Base-by-base conservation (phyloP, 202 grass and related monocot species). In the Zoysia matrella region DNA sequence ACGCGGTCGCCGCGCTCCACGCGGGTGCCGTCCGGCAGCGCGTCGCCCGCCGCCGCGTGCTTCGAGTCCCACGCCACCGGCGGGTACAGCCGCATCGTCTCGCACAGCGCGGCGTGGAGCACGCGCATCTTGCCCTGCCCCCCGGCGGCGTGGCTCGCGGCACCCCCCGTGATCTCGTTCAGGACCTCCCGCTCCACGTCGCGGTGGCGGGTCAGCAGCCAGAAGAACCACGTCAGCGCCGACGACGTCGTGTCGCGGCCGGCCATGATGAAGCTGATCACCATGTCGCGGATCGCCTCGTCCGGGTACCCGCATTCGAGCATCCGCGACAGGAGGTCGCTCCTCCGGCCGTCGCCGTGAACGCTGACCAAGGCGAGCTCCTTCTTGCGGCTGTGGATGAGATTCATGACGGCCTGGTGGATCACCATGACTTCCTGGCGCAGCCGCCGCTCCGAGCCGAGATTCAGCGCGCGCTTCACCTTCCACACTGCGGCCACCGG, bases 191-290 rank as follows among this genome's bases (percentile, higher is more conserved):
- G 45, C 76, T 98, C 95, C 5, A 86, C 74, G 47, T 82, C 76
- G 13, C 70, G 88, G 82, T 98, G 90, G 74, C 87, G 75, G 71
- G 80, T 89, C 1, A 95, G 74, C 45, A 92, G 89, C 91, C 91
- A 98, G 86, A 98, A 98, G 84, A 98, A 93, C 95, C 95, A 98
- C 0, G 95, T 98, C 9, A 98, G 88, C 11, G 95, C 95, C 0
- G 95, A 91, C 8, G 95, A 88, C 0, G 95, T 98, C 8, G 95
- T 95, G 88, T 98, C 95, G 16, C 92, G 74, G 4, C 90, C 95
- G 1, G 95, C 95, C 88, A 98, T 88, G 67, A 98, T 85, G 76
- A 98, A 98, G 79, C 95, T 98, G 74, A 98, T 93, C 30, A 87
- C 95, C 95, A 98, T 98, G 78, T 98, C 95, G 1, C 95, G 88